phyloP scores from a whole-genome alignment of 805 yeast genomes.

The Naumovozyma dairenensis region DNA sequence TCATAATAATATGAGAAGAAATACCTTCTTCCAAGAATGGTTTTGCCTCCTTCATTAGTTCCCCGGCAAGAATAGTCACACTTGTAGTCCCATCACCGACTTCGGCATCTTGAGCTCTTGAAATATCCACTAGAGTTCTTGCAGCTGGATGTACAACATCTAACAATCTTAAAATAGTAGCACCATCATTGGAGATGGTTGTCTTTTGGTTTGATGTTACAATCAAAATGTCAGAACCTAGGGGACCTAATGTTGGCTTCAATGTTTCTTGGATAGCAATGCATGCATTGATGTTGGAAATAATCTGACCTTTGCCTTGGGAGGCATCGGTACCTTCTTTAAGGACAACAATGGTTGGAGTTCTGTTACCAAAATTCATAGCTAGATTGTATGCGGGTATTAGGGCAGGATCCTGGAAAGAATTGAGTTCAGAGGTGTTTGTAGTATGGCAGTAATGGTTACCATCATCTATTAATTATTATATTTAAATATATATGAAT shows the following conservation, averaged over 20 bases:
- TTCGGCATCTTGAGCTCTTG: conserved; percentile 95
- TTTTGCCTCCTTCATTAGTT: conserved; percentile 82
- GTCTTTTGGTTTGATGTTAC: conserved; percentile 78
- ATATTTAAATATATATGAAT: no score
- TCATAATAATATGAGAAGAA: conserved; percentile 77
- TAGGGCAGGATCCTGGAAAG: no score
- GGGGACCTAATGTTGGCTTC: conserved; percentile 91
- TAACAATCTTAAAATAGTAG: conserved; percentile 81
- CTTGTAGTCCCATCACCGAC: conserved; percentile 98
- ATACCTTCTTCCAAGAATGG: conserved; percentile 92
- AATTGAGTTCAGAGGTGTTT: no score
- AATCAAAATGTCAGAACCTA: conserved; percentile 90
- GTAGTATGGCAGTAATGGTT: no score
- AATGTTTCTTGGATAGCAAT: conserved; percentile 93
- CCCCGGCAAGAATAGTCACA: conserved; percentile 90
- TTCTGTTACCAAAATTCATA: conserved; percentile 89
- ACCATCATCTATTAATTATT: no score
- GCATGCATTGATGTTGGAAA: conserved; percentile 94
- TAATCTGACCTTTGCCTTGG: conserved; percentile 93
- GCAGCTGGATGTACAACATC: conserved; percentile 99
- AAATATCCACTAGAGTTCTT: conserved; percentile 84
- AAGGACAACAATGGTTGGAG: conserved; percentile 96
- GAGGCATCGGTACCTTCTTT: conserved; percentile 97
- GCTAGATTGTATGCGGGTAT: no score
- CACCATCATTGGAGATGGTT: conserved; percentile 97